A percentile compares a stretch with the other conserved stretches of the same genome.
These are phyloP conservation scores for Taphrina populina DNA, from an alignment of 1,139 yeast species.

Conservation along the genomic window DNA sequence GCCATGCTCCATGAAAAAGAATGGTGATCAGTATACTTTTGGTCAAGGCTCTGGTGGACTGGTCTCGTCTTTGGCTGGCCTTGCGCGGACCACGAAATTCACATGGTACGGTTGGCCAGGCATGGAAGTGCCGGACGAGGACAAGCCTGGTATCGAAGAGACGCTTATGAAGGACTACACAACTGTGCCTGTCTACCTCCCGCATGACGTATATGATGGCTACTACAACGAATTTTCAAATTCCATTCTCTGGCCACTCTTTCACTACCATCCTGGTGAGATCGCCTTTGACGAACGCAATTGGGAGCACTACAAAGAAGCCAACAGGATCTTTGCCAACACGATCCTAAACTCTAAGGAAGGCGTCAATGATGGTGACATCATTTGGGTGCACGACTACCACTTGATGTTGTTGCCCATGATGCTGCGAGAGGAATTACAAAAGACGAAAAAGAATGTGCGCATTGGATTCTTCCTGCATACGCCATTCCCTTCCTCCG, in stretches of 20 bases:
- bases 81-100: conserved; percentile 78
- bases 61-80: conserved; percentile 91
- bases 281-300: conserved; percentile 97
- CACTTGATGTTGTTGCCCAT: conserved; percentile 94
- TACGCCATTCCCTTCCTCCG: conserved; percentile 97
- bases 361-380: conserved; percentile 75
- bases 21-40: conserved; percentile 62
- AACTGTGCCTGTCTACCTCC: conserved; percentile 84
- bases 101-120: conserved; percentile 99
- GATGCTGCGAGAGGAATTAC: conserved; percentile 69
- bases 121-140: conserved; percentile 75
- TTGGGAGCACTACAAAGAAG: conserved; percentile 97
- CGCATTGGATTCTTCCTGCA: conserved; percentile 91
- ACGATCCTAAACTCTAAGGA: conserved; percentile 55
- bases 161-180: conserved; percentile 77
- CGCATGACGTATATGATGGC: conserved; percentile 86
- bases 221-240: conserved; percentile 96
- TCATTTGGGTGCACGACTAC: conserved; percentile 97
- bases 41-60: conserved; percentile 96
- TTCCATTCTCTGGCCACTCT: conserved; percentile 91
- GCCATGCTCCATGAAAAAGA: conserved; percentile 81
- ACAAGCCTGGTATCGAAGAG: conserved; percentile 63
- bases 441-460: conserved; percentile 53
- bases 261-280: conserved; percentile 99
- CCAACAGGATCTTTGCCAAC: conserved; percentile 78